A percentile compares a stretch with the other conserved stretches of the same genome.
Conservation (phyloP, 371 early-diverging fungal species). For the Mucor indicus region DNA sequence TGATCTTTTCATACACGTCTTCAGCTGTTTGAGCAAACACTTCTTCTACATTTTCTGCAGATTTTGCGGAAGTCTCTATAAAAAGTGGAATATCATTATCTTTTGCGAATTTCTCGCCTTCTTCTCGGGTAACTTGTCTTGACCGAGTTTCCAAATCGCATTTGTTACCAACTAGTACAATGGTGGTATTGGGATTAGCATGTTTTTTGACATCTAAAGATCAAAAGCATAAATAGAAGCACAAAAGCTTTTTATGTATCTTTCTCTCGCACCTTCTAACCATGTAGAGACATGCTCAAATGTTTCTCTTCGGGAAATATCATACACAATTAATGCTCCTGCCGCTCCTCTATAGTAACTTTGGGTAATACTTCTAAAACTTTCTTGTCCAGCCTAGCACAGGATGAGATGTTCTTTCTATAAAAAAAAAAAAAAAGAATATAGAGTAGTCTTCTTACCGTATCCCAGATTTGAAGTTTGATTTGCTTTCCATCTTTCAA, state of each 20-base stretch:
- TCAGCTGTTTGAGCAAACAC: conserved; percentile 77
- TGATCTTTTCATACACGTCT: conserved; percentile 82
- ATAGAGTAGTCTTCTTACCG: conserved; percentile 57
- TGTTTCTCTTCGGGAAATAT: conserved; percentile 82
- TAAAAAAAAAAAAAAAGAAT: no score
- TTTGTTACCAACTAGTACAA: conserved; percentile 94
- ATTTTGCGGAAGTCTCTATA: conserved; percentile 94
- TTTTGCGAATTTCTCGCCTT: conserved; percentile 87
- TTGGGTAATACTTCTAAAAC: conserved; percentile 93
- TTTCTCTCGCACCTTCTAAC: conserved; percentile 68
- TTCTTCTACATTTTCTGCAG: conserved; percentile 87
- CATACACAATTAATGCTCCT: conserved; percentile 77
- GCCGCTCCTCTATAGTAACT: conserved; percentile 98
- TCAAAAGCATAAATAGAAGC: neutral
- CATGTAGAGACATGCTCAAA: conserved; percentile 91
- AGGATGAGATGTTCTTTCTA: no score
- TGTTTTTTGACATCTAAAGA: conserved; percentile 72
- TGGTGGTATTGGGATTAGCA: conserved; percentile 87
- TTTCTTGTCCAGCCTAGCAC: conserved; percentile 85
- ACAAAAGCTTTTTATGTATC: neutral
- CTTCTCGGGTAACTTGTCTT: conserved; percentile 81
- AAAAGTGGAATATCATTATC: conserved; percentile 81
- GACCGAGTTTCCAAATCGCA: conserved; percentile 75
- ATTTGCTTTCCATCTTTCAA: conserved; percentile 75
- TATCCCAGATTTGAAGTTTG: conserved; percentile 99